These are phyloP conservation scores for Aegilops longissima DNA, from an alignment of 176 grass and related monocot genomes.

Conservation along the genomic window DNA sequence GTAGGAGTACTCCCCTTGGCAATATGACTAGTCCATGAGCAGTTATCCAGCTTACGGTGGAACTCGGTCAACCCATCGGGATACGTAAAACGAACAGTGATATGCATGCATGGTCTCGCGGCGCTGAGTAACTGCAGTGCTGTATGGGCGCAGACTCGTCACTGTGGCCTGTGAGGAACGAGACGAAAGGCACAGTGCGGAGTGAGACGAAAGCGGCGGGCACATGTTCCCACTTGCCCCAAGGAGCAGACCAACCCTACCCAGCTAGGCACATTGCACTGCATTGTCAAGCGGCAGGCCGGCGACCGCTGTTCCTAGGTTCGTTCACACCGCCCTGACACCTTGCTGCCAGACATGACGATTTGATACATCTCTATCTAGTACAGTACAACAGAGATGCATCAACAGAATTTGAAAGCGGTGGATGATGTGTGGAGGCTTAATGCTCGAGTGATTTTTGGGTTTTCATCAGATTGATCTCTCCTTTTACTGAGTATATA, in stretches of 20 bases:
- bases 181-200: too few species aligned
- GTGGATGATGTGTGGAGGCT: neutral
- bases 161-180: too few species aligned
- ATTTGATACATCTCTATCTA: neutral
- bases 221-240: neutral
- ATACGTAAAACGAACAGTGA: neutral
- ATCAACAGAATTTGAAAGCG: neutral
- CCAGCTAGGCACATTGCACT: neutral
- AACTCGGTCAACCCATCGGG: too few species aligned
- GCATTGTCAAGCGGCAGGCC: neutral
- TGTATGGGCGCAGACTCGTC: neutral
- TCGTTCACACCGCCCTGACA: neutral
- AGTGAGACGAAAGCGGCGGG: constrained; percentile 3
- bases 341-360: neutral
- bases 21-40: too few species aligned
- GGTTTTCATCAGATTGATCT: too few species aligned
- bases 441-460: too few species aligned
- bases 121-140: neutral
- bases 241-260: neutral
- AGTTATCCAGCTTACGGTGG: too few species aligned
- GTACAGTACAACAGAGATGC: too few species aligned
- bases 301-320: neutral
- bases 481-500: too few species aligned
- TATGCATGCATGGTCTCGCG: neutral
- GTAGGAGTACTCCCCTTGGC: too few species aligned